Percentiles rank a stretch among this genome's conserved stretches.
Evolutionary conservation across 805 yeast species (phyloP).

Genomic region (Teunomyces cretensis): DNA sequence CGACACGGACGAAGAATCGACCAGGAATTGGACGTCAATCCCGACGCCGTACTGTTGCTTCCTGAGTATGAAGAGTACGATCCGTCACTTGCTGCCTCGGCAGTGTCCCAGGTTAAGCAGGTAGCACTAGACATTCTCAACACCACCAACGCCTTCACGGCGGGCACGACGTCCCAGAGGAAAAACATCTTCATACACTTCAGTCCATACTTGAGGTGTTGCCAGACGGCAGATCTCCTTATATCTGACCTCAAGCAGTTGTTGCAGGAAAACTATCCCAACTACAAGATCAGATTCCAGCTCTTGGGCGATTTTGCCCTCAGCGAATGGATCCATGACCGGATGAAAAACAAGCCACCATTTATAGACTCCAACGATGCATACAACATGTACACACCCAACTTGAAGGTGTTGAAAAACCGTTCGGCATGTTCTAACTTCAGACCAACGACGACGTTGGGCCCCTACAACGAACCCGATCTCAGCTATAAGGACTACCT

Average conservation of each 20-base stretch:
- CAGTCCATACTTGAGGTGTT: constrained; percentile 43
- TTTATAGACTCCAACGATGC: constrained; percentile 44
- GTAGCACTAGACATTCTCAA: constrained; percentile 30
- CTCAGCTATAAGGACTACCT: constrained; percentile 41
- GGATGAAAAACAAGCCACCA: constrained; percentile 43
- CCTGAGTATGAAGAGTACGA: constrained; percentile 33
- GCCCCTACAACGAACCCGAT: constrained; percentile 43
- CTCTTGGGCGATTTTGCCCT: constrained; percentile 45
- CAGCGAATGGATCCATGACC: constrained; percentile 47
- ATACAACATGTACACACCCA: constrained; percentile 46
- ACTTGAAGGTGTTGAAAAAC: constrained; percentile 35
- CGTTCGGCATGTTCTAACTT: constrained; percentile 36
- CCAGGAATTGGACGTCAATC: constrained; percentile 28
- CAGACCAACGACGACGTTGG: constrained; percentile 42
- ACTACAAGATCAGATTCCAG: constrained; percentile 35
- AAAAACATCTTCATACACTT: constrained; percentile 40
- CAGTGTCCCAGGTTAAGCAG: constrained; percentile 24
- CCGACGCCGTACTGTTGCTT: constrained; percentile 24
- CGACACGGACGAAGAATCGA: constrained; percentile 46
- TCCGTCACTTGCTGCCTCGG: constrained; percentile 34
- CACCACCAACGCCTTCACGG: constrained; percentile 20
- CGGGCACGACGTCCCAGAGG: constrained; percentile 13
- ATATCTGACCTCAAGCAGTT: constrained; percentile 26
- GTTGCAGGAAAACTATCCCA: constrained; percentile 23
- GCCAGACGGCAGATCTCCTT: constrained; percentile 43